phyloP scores from a whole-genome alignment of 768 basidiomycete species.

The Termitomyces sp. region DNA sequence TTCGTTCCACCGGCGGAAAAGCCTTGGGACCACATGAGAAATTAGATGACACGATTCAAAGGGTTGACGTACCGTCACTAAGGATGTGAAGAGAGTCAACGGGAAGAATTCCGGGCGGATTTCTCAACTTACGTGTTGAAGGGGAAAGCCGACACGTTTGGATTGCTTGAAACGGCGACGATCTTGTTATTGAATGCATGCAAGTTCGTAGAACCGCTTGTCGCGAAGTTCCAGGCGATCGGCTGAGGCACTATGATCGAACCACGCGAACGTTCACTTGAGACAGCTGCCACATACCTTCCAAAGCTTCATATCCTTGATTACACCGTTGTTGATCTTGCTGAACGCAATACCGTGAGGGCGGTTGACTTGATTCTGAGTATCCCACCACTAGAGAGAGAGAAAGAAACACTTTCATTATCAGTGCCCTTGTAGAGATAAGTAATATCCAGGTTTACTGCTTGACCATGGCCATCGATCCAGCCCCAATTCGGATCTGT shows the following conservation, averaged over 20 bases:
- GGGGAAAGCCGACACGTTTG: slow-evolving; percentile 45
- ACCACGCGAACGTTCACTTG: neutral
- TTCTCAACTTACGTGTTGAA: slow-evolving; percentile 52
- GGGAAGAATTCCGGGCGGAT: neutral
- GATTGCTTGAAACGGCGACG: slow-evolving; percentile 46
- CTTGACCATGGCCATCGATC: slow-evolving; percentile 61
- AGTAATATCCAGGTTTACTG: slow-evolving; percentile 26
- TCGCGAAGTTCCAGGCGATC: slow-evolving; percentile 58
- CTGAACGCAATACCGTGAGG: slow-evolving; percentile 55
- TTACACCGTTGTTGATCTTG: slow-evolving; percentile 52
- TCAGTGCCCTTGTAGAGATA: neutral
- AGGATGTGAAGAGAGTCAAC: neutral
- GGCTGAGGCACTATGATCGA: slow-evolving; percentile 33
- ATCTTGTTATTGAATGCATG: slow-evolving; percentile 58
- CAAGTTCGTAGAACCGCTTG: slow-evolving; percentile 46
- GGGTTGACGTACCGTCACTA: slow-evolving; percentile 36
- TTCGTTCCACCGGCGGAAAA: slow-evolving; percentile 59
- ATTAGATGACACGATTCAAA: neutral
- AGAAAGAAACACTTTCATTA: no score
- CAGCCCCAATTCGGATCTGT: slow-evolving; percentile 61
- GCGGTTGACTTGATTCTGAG: slow-evolving; percentile 48
- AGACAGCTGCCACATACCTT: slow-evolving; percentile 31
- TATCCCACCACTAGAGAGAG: slow-evolving; percentile 58
- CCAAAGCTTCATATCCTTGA: slow-evolving; percentile 57
- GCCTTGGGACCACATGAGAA: slow-evolving; percentile 22